These are phyloP conservation scores for Rhizopogon salebrosus DNA, from an alignment of 768 basidiomycete species.

Conservation along the genomic window DNA sequence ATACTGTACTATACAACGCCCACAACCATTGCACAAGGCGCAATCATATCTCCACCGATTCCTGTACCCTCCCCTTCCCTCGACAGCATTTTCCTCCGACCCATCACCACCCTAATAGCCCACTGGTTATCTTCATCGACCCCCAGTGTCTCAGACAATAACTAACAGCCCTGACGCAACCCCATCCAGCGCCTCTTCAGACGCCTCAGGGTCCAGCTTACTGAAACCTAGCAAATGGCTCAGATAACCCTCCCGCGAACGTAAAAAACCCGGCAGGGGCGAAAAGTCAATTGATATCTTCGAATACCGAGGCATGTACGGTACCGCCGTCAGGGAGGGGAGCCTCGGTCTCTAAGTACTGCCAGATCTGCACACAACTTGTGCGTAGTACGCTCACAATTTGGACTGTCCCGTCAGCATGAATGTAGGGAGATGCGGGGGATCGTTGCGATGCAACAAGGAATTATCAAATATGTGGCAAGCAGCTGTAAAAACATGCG, in stretches of 20 bases:
- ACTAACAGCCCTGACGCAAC: not conserved
- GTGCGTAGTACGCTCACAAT: slow-evolving; percentile 15
- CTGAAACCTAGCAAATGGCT: slow-evolving; percentile 20
- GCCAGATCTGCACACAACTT: slow-evolving; percentile 16
- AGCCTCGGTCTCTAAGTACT: slow-evolving; percentile 14
- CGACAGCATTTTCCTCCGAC: slow-evolving; percentile 7
- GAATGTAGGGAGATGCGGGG: slow-evolving; percentile 26
- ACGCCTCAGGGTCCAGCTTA: slow-evolving; percentile 16
- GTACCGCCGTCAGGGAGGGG: slow-evolving; percentile 25
- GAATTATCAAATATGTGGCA: slow-evolving; percentile 73
- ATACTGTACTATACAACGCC: not conserved
- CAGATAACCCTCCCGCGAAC: slow-evolving; percentile 51
- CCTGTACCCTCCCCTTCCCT: slow-evolving; percentile 10
- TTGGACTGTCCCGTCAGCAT: slow-evolving; percentile 20
- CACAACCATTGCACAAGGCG: slow-evolving; percentile 13
- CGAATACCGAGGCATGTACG: slow-evolving; percentile 35
- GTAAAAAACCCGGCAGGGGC: slow-evolving; percentile 59
- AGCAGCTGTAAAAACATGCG: slow-evolving; percentile 86
- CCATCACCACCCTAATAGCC: slow-evolving; percentile 24
- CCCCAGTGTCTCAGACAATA: not conserved
- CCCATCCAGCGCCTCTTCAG: slow-evolving; percentile 15
- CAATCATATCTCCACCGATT: slow-evolving; percentile 8
- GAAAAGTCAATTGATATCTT: slow-evolving; percentile 46
- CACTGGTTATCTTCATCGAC: slow-evolving; percentile 42
- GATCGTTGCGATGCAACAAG: no score